phyloP scores from a whole-genome alignment of 371 early-diverging fungal species.

The Saksenaea oblongispora region DNA sequence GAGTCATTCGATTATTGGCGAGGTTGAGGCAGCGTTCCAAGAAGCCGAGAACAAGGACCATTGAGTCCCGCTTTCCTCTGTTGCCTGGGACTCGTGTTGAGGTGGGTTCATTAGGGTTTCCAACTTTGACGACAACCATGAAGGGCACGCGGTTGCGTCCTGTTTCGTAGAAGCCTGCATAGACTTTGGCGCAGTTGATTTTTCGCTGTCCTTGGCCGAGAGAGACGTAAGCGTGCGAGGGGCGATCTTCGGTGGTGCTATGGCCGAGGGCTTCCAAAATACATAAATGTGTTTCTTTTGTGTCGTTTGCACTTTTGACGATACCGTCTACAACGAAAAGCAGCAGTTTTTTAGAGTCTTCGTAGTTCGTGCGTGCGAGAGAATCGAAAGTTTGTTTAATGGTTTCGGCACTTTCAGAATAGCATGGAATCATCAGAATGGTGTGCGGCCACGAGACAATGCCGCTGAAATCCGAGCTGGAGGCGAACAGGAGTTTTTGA shows the following conservation, averaged over 20 bases:
- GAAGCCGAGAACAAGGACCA: conserved; percentile 41
- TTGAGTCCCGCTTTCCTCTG: conserved; percentile 49
- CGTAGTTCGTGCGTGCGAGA: conserved; percentile 45
- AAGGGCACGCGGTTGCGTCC: conserved; percentile 52
- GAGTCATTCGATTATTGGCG: conserved; percentile 37
- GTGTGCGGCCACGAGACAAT: conserved; percentile 31
- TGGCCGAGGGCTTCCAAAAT: conserved; percentile 45
- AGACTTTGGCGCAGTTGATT: conserved; percentile 44
- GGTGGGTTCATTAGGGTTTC: conserved; percentile 27
- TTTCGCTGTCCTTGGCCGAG: conserved; percentile 34
- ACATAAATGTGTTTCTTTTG: conserved; percentile 31
- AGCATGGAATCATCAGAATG: conserved; percentile 46
- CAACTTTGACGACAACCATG: conserved; percentile 46
- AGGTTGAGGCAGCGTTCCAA: conserved; percentile 52
- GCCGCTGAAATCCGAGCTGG: conserved; percentile 17
- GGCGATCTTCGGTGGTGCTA: conserved; percentile 40
- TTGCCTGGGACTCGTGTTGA: conserved; percentile 32
- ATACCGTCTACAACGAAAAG: conserved; percentile 57
- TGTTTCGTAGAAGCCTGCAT: conserved; percentile 47
- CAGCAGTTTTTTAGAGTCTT: conserved; percentile 48
- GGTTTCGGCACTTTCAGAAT: conserved; percentile 38
- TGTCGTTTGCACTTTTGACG: conserved; percentile 19
- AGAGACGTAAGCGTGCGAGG: conserved; percentile 36
- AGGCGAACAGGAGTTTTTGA: conserved; percentile 32
- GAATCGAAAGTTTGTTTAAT: conserved; percentile 51